Conservation (phyloP, 805 yeast genomes). For the Spathaspora passalidarum region DNA sequence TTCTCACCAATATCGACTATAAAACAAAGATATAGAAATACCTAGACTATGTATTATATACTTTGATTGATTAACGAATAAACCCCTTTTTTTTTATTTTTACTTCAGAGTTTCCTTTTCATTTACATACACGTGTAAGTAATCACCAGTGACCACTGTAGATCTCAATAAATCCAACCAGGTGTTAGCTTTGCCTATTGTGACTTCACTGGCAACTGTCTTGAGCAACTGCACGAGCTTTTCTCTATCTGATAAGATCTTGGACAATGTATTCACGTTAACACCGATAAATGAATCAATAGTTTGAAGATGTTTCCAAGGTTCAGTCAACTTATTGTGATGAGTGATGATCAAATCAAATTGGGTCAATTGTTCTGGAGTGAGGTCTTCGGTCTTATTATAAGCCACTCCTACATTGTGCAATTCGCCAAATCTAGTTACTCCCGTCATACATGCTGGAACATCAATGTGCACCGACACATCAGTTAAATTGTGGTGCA, state of each 20-base stretch:
- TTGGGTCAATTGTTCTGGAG: constrained; percentile 24
- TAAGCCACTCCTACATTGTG: constrained; percentile 41
- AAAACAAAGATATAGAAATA: not conserved
- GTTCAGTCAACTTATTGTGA: constrained; percentile 17
- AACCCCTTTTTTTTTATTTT: no score
- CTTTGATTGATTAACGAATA: no score
- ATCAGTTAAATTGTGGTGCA: constrained; percentile 17
- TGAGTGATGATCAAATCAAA: constrained; percentile 27
- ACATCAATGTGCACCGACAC: constrained; percentile 68
- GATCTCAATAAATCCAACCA: constrained; percentile 15
- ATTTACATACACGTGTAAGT: constrained; percentile 29
- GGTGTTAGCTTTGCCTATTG: constrained; percentile 6
- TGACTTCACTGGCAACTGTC: constrained; percentile 11
- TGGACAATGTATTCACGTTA: constrained; percentile 14
- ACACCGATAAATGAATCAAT: constrained; percentile 20
- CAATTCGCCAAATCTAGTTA: constrained; percentile 68
- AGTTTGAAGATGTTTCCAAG: constrained; percentile 22
- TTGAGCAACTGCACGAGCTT: constrained; percentile 4
- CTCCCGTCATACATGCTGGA: constrained; percentile 85
- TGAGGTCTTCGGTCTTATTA: constrained; percentile 69
- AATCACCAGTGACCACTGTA: constrained; percentile 18
- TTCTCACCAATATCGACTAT: constrained; percentile 24
- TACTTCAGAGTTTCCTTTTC: no score
- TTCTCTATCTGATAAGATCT: constrained; percentile 9
- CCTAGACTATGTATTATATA: no score